phyloP scores from a whole-genome alignment of 1,139 yeast genomes.

The Scheffersomyces parashehatae region DNA sequence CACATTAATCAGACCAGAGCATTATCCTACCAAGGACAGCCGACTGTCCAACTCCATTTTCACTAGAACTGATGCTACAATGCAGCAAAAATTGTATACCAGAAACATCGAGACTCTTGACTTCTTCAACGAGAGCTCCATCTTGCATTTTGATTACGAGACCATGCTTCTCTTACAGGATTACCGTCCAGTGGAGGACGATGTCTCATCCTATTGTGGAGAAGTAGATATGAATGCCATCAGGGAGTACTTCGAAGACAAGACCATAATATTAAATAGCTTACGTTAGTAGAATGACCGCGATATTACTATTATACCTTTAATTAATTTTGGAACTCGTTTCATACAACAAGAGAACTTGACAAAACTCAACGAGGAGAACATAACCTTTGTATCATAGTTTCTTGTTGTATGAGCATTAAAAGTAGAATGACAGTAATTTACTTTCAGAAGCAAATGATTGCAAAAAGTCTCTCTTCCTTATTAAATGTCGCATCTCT shows the following conservation, averaged over 20 bases:
- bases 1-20: constrained; percentile 34
- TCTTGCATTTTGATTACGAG: constrained; percentile 28
- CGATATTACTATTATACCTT: too few species aligned
- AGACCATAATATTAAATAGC: constrained; percentile 6
- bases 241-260: constrained; percentile 16
- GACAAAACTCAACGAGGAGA: too few species aligned
- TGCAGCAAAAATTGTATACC: constrained; percentile 22
- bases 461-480: too few species aligned
- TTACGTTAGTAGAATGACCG: neutral
- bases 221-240: constrained; percentile 11
- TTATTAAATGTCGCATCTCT: too few species aligned
- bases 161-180: constrained; percentile 28
- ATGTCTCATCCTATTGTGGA: constrained; percentile 9
- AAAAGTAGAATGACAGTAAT: too few species aligned
- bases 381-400: too few species aligned
- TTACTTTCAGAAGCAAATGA: too few species aligned
- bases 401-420: too few species aligned
- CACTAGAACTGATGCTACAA: constrained; percentile 24
- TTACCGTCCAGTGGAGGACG: constrained; percentile 22
- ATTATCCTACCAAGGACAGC: constrained; percentile 23
- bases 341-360: too few species aligned
- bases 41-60: constrained; percentile 8
- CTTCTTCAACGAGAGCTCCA: constrained; percentile 21
- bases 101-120: constrained; percentile 30
- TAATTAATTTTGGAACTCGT: too few species aligned